A percentile compares a stretch with the other conserved stretches of the same genome.
These are phyloP conservation scores for Acanthochlamys bracteata DNA, from an alignment of 106 monocot species.

Conservation along the genomic window DNA sequence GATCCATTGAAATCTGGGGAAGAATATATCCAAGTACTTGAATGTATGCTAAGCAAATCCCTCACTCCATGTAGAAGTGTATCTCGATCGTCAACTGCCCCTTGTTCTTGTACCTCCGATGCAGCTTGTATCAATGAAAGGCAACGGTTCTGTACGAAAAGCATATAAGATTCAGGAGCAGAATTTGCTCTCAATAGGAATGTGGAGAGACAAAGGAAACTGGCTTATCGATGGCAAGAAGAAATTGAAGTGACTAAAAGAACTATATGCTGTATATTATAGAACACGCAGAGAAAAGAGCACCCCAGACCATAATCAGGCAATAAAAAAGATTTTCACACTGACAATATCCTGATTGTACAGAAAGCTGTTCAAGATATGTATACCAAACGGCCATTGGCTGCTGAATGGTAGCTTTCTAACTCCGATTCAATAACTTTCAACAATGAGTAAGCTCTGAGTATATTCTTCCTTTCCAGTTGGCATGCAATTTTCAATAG, in stretches of 20 bases:
- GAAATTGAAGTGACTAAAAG: no score
- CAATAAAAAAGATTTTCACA: no score
- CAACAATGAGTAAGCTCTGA: slow-evolving; percentile 72
- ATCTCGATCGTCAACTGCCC: slow-evolving; percentile 91
- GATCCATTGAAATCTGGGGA: no score
- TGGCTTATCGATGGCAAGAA: no score
- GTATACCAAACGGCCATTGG: slow-evolving; percentile 71
- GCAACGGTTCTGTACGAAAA: slow-evolving; percentile 45
- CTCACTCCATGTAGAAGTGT: slow-evolving; percentile 85
- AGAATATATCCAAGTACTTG: slow-evolving; percentile 29
- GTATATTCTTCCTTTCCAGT: slow-evolving; percentile 59
- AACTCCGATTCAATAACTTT: slow-evolving; percentile 80
- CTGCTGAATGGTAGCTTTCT: slow-evolving; percentile 59
- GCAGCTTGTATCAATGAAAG: slow-evolving; percentile 61
- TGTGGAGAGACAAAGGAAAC: background rate
- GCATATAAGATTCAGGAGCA: background rate
- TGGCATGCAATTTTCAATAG: slow-evolving; percentile 86
- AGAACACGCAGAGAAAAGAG: no score
- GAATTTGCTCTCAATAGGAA: background rate
- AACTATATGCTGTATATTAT: no score
- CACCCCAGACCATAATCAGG: no score
- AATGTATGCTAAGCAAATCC: slow-evolving; percentile 76
- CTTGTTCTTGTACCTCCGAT: slow-evolving; percentile 87
- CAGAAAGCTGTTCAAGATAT: background rate
- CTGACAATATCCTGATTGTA: no score